phyloP scores from a whole-genome alignment of 345 rosid genomes.

The Citrus mangshanensis region DNA sequence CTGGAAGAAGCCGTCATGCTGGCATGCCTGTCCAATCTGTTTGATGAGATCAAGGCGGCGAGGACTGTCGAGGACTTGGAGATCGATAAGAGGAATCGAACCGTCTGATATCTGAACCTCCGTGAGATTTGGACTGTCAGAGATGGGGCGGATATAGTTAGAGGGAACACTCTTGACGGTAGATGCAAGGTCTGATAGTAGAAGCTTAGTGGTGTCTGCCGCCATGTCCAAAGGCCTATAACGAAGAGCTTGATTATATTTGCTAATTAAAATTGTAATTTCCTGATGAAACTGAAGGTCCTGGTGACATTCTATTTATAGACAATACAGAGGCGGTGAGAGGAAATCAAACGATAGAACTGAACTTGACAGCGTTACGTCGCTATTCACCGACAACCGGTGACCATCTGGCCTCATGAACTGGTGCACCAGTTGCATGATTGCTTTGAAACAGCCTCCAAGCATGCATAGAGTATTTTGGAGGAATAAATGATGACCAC shows the following conservation, averaged over 20 bases:
- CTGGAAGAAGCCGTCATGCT: slow-evolving; percentile 54
- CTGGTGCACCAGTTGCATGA: no score
- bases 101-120: slow-evolving; percentile 29
- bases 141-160: slow-evolving; percentile 52
- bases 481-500: no score
- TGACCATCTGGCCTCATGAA: no score
- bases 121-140: slow-evolving; percentile 67
- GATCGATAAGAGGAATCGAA: slow-evolving; percentile 65
- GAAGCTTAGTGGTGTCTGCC: slow-evolving; percentile 16
- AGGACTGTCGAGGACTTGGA: slow-evolving; percentile 27
- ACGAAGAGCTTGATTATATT: no score
- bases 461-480: no score
- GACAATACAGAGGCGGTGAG: neutral
- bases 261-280: neutral
- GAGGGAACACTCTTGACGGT: slow-evolving; percentile 41
- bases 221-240: no score
- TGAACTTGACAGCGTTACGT: no score
- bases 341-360: no score
- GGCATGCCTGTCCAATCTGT: slow-evolving; percentile 57
- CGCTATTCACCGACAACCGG: no score
- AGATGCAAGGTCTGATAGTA: slow-evolving; percentile 54
- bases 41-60: slow-evolving; percentile 28
- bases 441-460: no score
- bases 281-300: neutral
- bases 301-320: neutral